These are phyloP conservation scores for Botrytis paeoniae DNA, from an alignment of 2,329 filamentous ascomycete species.

Conservation along the genomic window DNA sequence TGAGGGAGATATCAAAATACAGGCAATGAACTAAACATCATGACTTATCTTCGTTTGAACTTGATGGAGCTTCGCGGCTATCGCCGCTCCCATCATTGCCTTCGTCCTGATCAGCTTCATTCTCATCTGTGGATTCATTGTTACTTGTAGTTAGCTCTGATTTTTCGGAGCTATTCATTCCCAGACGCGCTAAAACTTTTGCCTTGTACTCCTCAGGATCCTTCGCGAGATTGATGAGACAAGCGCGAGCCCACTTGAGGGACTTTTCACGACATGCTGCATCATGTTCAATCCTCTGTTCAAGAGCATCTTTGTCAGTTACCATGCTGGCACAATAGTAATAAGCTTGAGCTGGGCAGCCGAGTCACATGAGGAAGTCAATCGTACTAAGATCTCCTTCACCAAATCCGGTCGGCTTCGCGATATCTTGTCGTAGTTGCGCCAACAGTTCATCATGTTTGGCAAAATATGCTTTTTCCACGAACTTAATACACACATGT, in stretches of 20 bases:
- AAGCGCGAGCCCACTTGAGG: background rate
- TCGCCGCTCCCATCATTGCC: background rate
- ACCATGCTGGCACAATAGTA: background rate
- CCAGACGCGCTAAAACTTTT: background rate
- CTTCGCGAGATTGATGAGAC: background rate
- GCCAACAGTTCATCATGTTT: background rate
- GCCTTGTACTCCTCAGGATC: background rate
- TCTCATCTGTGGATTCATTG: background rate
- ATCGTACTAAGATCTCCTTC: background rate
- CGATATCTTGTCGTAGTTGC: background rate
- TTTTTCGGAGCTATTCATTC: background rate
- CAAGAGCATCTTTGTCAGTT: background rate
- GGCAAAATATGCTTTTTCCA: slow-evolving; percentile 5
- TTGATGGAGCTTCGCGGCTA: background rate
- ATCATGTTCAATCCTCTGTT: background rate
- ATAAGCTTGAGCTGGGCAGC: background rate
- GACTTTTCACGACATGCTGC: background rate
- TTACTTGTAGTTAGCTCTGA: background rate
- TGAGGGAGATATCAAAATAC: background rate
- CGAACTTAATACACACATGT: slow-evolving; percentile 22
- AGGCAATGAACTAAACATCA: background rate
- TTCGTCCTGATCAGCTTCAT: background rate
- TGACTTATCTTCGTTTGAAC: background rate
- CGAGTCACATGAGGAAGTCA: background rate
- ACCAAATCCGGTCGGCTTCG: background rate